Evolutionary conservation across 2,329 filamentous ascomycete species (phyloP).

Genomic region (Dactylellina leptospora): DNA sequence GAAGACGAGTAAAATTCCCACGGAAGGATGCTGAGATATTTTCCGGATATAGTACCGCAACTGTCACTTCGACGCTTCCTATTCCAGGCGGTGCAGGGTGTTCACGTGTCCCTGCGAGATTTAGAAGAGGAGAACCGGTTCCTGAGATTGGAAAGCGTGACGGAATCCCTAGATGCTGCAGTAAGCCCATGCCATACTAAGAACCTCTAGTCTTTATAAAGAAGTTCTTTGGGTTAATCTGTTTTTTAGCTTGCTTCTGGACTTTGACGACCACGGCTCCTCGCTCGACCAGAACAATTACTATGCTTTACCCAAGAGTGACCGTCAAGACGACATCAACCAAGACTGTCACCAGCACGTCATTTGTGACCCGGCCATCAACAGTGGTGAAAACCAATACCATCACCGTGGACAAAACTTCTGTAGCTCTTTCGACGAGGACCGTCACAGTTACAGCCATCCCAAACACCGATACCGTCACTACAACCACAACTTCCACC

Average conservation of each 20-base stretch:
- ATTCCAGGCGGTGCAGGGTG: not conserved
- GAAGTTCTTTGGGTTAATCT: no score
- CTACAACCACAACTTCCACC: slow-evolving; percentile 11
- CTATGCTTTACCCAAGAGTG: not conserved
- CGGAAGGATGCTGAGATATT: not conserved
- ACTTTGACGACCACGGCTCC: slow-evolving; percentile 22
- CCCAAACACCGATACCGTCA: slow-evolving; percentile 26
- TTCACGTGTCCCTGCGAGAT: not conserved
- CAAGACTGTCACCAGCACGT: not conserved
- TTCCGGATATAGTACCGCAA: not conserved
- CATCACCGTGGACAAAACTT: not conserved
- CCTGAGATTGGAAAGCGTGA: slow-evolving; percentile 17
- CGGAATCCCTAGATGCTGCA: slow-evolving; percentile 28
- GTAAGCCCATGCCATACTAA: no score
- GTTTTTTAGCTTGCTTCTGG: slow-evolving; percentile 35
- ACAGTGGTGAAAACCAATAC: no score
- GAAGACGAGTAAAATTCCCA: not conserved
- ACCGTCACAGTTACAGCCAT: not conserved
- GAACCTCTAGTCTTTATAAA: no score
- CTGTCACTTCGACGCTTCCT: not conserved
- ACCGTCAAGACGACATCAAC: not conserved
- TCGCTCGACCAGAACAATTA: not conserved
- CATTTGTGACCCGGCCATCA: no score
- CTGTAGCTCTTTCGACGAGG: not conserved
- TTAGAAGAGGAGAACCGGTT: not conserved